Percentiles rank a stretch among this genome's conserved stretches.
Conservation (phyloP, 2,329 filamentous ascomycete species). For the Didymella pomorum region DNA sequence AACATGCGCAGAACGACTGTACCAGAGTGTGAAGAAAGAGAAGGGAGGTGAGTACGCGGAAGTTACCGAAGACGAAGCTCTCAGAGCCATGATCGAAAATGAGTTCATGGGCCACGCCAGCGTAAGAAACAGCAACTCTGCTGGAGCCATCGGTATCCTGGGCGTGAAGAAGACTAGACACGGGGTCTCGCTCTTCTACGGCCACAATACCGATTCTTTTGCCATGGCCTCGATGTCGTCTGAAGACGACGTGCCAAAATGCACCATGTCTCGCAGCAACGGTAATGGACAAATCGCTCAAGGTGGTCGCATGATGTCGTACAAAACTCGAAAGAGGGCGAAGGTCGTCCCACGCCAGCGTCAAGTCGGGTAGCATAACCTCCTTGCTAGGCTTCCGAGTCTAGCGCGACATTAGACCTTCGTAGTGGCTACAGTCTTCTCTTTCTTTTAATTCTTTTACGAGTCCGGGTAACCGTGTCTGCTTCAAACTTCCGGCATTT, state of each 20-base stretch:
- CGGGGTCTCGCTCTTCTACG: constrained; percentile 88
- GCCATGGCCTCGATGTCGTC: constrained; percentile 89
- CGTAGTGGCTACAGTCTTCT: neutral
- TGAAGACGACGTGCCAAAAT: constrained; percentile 75
- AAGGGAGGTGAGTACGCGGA: constrained; percentile 68
- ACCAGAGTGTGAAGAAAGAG: constrained; percentile 70
- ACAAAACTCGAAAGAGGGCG: constrained; percentile 42
- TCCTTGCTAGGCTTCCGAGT: neutral
- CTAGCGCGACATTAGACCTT: neutral
- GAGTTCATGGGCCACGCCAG: constrained; percentile 95
- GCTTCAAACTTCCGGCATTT: neutral
- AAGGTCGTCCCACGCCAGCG: constrained; percentile 26
- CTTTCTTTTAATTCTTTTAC: neutral
- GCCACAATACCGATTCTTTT: constrained; percentile 91
- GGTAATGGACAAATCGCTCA: constrained; percentile 62
- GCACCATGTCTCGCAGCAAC: constrained; percentile 84
- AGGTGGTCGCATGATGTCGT: constrained; percentile 61
- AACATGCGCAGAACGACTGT: constrained; percentile 85
- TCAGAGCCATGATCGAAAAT: constrained; percentile 79
- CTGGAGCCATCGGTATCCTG: constrained; percentile 90
- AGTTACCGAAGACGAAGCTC: constrained; percentile 78
- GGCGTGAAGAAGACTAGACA: constrained; percentile 82
- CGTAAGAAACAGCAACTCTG: constrained; percentile 78
- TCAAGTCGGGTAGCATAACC: constrained; percentile 4
- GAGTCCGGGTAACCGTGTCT: neutral